These are phyloP conservation scores for Colletotrichum tabaci DNA, from an alignment of 2,329 filamentous ascomycete species.

Conservation along the genomic window DNA sequence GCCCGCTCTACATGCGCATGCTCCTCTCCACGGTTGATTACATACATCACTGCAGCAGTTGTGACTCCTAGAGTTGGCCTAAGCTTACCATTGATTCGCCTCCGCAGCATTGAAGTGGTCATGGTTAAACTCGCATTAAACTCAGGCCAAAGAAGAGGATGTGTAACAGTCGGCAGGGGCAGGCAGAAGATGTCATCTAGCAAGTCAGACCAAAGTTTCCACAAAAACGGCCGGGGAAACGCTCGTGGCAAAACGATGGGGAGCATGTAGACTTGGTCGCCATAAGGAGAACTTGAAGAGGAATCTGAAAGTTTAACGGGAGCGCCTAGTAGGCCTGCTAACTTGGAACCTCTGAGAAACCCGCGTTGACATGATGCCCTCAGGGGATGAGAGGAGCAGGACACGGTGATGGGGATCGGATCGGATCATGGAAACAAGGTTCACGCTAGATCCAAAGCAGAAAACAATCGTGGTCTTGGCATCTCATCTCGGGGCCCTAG, in stretches of 20 bases:
- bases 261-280: neutral
- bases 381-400: no score
- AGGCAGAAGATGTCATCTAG: neutral
- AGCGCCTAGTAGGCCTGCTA: neutral
- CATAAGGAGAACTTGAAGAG: neutral
- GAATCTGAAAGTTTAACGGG: neutral
- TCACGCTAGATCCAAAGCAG: neutral
- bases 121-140: neutral
- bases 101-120: neutral
- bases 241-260: neutral
- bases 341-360: neutral
- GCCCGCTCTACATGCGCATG: neutral
- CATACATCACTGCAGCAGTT: neutral
- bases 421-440: neutral
- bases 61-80: neutral
- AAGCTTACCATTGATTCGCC: neutral
- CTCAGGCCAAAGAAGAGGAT: neutral
- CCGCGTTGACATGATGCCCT: no score
- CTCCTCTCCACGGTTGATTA: neutral
- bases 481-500: neutral
- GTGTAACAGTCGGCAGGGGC: neutral
- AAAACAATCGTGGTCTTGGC: neutral
- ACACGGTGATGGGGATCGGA: neutral
- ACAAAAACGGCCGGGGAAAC: neutral
- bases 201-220: neutral